Evolutionary conservation across 768 basidiomycete species (phyloP).

Genomic region (Exidia glandulosa): DNA sequence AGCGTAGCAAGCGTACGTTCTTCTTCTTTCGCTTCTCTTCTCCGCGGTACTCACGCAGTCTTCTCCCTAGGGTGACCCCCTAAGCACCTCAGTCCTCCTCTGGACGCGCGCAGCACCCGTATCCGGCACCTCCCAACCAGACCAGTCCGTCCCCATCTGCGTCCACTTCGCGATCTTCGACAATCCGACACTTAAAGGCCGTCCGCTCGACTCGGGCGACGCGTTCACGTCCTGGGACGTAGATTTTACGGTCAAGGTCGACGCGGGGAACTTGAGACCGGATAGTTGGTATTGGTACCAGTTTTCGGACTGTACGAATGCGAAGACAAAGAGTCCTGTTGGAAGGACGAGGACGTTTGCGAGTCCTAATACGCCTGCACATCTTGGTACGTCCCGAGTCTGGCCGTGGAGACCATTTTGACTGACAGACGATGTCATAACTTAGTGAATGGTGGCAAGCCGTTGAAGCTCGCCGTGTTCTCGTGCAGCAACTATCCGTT

Average conservation of each 20-base stretch:
- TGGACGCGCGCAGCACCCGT: slow-evolving; percentile 44
- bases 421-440: too few species aligned
- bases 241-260: slow-evolving; percentile 53
- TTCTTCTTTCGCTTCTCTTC: neutral
- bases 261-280: slow-evolving; percentile 36
- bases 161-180: slow-evolving; percentile 35
- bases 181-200: slow-evolving; percentile 23
- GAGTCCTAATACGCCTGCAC: slow-evolving; percentile 32
- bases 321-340: slow-evolving; percentile 30
- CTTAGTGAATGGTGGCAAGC: slow-evolving; percentile 44
- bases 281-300: slow-evolving; percentile 46
- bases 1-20: slow-evolving; percentile 19
- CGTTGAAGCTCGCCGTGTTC: slow-evolving; percentile 43
- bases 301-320: slow-evolving; percentile 44
- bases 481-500: slow-evolving; percentile 42
- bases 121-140: slow-evolving; percentile 22
- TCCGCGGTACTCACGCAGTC: slow-evolving; percentile 8
- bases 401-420: too few species aligned
- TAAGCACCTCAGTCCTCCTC: slow-evolving; percentile 40
- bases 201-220: slow-evolving; percentile 31
- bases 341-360: slow-evolving; percentile 44
- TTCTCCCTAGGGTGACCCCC: slow-evolving; percentile 37
- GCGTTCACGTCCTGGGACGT: slow-evolving; percentile 47
- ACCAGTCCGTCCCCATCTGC: slow-evolving; percentile 41
- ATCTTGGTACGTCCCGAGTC: too few species aligned